A percentile compares a stretch with the other conserved stretches of the same genome.
Evolutionary conservation across 169 alveolate species (phyloP).

Genomic region (Babesia sp.): DNA sequence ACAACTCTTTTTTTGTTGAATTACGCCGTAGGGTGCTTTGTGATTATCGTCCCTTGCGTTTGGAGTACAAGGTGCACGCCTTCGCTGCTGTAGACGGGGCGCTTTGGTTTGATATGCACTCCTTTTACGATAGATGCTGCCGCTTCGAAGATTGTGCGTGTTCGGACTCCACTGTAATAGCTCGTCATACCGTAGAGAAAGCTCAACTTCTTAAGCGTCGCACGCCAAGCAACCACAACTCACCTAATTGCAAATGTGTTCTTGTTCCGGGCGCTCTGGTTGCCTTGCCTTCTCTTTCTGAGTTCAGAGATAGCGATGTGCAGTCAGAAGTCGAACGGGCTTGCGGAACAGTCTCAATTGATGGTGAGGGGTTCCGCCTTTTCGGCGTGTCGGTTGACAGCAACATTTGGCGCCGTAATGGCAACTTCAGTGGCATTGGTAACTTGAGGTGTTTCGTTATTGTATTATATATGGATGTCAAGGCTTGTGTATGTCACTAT

Average conservation of each 20-base stretch:
- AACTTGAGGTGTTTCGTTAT: slow-evolving; percentile 9
- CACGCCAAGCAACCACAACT: slow-evolving; percentile 6
- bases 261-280: slow-evolving; percentile 49
- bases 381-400: neutral
- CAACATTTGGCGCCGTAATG: neutral
- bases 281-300: slow-evolving; percentile 19
- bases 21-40: slow-evolving; percentile 20
- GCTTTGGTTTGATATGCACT: slow-evolving; percentile 40
- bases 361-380: neutral
- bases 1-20: slow-evolving; percentile 55
- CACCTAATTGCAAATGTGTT: slow-evolving; percentile 21
- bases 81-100: slow-evolving; percentile 47
- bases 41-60: neutral
- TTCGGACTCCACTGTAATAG: neutral
- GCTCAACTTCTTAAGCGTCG: slow-evolving; percentile 1
- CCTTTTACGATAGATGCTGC: slow-evolving; percentile 44
- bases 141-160: slow-evolving; percentile 38
- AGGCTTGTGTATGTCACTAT: slow-evolving; percentile 22
- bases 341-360: neutral
- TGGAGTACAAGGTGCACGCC: slow-evolving; percentile 33
- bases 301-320: slow-evolving; percentile 4
- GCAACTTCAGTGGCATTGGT: slow-evolving; percentile 4
- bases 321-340: slow-evolving; percentile 9
- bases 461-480: slow-evolving; percentile 1
- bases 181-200: slow-evolving; percentile 27